phyloP scores from a whole-genome alignment of 768 basidiomycete genomes.

The Saitozyma sp. region DNA sequence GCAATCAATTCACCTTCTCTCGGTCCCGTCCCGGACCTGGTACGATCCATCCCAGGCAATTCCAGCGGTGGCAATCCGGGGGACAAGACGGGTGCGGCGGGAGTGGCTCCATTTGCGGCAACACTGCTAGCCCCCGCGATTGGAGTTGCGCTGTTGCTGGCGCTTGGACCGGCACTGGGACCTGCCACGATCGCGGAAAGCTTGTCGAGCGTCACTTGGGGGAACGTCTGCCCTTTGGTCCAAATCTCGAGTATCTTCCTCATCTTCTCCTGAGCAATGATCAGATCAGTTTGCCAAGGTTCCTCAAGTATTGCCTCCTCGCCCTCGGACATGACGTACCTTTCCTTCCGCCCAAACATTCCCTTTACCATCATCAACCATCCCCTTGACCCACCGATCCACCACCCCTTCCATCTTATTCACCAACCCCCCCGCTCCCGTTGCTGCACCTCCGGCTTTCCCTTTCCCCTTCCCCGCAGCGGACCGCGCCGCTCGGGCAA shows the following conservation, averaged over 20 bases:
- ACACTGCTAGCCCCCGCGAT: conserved; percentile 1
- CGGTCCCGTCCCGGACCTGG: neutral
- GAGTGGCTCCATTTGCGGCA: neutral
- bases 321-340: conserved; percentile 61
- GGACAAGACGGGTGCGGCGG: conserved; percentile 19
- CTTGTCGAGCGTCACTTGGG: conserved; percentile 69
- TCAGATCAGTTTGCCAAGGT: neutral
- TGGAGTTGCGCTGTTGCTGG: neutral
- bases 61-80: conserved; percentile 19
- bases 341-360: conserved; percentile 66
- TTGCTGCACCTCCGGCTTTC: conserved; percentile 14
- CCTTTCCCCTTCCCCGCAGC: conserved; percentile 61
- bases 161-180: conserved; percentile 15
- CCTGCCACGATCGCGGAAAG: conserved; percentile 51
- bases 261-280: conserved; percentile 76
- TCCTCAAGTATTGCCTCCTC: neutral
- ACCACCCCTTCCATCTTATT: conserved; percentile 86
- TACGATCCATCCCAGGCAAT: neutral
- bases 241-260: conserved; percentile 98
- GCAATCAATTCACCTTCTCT: conserved; percentile 16
- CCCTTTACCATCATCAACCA: conserved; percentile 61
- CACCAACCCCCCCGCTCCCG: conserved; percentile 57
- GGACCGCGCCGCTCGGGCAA: conserved; percentile 76
- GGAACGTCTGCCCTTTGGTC: conserved; percentile 88
- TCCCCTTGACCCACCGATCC: conserved; percentile 84